phyloP scores from a whole-genome alignment of 2,329 filamentous ascomycete genomes.

The Aureobasidium sp. region DNA sequence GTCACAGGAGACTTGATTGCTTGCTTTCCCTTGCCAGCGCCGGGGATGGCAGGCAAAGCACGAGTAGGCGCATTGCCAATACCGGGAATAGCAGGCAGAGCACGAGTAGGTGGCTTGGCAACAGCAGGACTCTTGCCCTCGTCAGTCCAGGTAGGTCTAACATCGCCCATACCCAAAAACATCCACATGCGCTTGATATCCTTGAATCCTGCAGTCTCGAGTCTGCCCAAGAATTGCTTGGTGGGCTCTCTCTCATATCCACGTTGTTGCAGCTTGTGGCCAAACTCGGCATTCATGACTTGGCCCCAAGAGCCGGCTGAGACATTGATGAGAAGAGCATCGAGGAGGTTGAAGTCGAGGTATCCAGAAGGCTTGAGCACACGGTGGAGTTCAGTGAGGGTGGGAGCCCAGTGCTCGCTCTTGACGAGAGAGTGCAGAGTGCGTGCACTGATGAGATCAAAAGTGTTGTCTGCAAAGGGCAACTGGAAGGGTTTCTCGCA shows the following conservation, averaged over 20 bases:
- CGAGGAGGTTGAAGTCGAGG: conserved; percentile 82
- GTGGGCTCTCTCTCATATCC: conserved; percentile 85
- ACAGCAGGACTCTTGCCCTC: conserved; percentile 19
- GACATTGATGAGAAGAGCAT: conserved; percentile 81
- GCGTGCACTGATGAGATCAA: conserved; percentile 85
- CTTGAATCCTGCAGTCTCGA: conserved; percentile 69
- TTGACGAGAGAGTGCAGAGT: conserved; percentile 81
- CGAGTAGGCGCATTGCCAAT: background rate
- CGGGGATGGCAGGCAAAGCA: background rate
- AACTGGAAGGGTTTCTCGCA: conserved; percentile 58
- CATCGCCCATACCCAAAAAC: conserved; percentile 66
- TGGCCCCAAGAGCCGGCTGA: conserved; percentile 58
- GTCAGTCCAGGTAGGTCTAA: conserved; percentile 33
- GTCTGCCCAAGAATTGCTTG: conserved; percentile 67
- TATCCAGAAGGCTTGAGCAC: conserved; percentile 89
- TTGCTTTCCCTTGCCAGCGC: background rate
- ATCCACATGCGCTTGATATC: conserved; percentile 79
- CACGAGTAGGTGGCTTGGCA: background rate
- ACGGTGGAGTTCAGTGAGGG: conserved; percentile 77
- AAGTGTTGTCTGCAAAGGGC: conserved; percentile 77
- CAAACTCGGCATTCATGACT: conserved; percentile 84
- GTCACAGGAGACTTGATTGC: background rate
- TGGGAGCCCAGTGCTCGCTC: conserved; percentile 79
- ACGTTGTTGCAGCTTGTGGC: conserved; percentile 77
- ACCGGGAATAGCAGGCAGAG: background rate